Evolutionary conservation across 495 filamentous ascomycete species (phyloP).

Genomic region (Annulohypoxylon bovei): DNA sequence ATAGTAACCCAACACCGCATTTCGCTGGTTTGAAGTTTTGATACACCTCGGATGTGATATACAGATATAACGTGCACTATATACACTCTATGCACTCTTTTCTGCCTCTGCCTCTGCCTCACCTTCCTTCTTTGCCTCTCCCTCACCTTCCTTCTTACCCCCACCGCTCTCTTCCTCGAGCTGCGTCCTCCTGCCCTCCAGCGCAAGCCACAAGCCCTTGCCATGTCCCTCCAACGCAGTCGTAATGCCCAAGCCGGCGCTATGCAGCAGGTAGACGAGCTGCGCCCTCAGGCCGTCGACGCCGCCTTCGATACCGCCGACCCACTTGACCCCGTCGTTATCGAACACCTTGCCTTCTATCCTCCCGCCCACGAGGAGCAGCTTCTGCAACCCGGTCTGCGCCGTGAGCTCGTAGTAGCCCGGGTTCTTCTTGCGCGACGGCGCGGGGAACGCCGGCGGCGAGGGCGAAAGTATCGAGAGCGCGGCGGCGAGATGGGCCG

Average conservation of each 20-base stretch:
- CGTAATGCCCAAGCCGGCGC: conserved; percentile 76
- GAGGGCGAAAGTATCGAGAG: conserved; percentile 79
- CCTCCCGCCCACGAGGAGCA: conserved; percentile 85
- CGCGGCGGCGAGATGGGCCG: conserved; percentile 80
- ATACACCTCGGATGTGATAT: background rate
- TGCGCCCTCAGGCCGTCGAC: conserved; percentile 83
- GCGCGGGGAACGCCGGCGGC: conserved; percentile 76
- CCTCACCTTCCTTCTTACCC: conserved; percentile 45
- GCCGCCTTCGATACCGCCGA: conserved; percentile 84
- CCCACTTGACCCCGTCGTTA: conserved; percentile 78
- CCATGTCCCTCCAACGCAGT: conserved; percentile 77
- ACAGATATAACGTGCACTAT: background rate
- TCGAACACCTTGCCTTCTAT: conserved; percentile 87
- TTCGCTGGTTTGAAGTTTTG: background rate
- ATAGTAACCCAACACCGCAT: background rate
- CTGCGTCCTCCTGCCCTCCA: conserved; percentile 79
- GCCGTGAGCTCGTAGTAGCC: conserved; percentile 80
- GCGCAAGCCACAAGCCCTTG: conserved; percentile 81
- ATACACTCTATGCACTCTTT: conserved; percentile 39
- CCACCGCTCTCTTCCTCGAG: conserved; percentile 76
- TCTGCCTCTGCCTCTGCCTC: conserved; percentile 12
- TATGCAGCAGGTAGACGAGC: conserved; percentile 80
- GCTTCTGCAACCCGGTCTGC: conserved; percentile 83
- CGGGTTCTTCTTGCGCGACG: conserved; percentile 76
- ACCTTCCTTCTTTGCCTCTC: conserved; percentile 11